These are phyloP conservation scores for Dryas octopetala DNA, from an alignment of 306 rosid genomes.

Conservation along the genomic window DNA sequence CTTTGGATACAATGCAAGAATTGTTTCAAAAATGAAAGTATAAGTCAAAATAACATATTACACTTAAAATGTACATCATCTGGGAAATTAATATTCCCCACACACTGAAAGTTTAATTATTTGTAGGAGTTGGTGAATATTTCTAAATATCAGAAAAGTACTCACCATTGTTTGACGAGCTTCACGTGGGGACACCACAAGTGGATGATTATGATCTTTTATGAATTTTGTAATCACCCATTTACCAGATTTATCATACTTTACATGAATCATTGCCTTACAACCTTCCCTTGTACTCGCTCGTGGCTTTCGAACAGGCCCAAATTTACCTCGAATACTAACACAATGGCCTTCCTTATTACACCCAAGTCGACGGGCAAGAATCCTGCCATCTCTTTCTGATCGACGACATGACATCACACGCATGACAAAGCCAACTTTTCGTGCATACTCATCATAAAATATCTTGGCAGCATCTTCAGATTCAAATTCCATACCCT, in stretches of 20 bases:
- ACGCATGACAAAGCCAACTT: constrained; percentile 87
- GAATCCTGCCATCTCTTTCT: constrained; percentile 92
- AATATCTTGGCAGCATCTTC: constrained; percentile 97
- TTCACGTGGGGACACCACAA: constrained; percentile 88
- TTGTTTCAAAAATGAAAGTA: background rate
- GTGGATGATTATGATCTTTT: constrained; percentile 87
- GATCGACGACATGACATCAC: constrained; percentile 98
- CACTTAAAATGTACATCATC: background rate
- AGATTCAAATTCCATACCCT: constrained; percentile 87
- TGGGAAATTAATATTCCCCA: background rate
- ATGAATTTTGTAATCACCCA: constrained; percentile 93
- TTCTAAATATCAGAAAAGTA: constrained; percentile 13
- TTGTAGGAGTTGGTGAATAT: background rate
- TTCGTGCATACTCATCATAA: constrained; percentile 86
- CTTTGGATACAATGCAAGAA: background rate
- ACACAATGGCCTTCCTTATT: constrained; percentile 89
- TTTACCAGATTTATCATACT: constrained; percentile 79
- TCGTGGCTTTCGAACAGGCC: constrained; percentile 76
- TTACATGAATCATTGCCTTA: constrained; percentile 94
- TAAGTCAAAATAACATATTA: background rate
- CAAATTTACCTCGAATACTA: constrained; percentile 73
- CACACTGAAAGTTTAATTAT: background rate
- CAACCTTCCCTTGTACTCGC: constrained; percentile 96
- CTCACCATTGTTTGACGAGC: constrained; percentile 94
- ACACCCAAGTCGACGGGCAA: constrained; percentile 93